Evolutionary conservation across 2,329 filamentous ascomycete genomes (phyloP), one percentile per base, ranked within the genome.

Genomic region (Trichoderma simmonsii): DNA sequence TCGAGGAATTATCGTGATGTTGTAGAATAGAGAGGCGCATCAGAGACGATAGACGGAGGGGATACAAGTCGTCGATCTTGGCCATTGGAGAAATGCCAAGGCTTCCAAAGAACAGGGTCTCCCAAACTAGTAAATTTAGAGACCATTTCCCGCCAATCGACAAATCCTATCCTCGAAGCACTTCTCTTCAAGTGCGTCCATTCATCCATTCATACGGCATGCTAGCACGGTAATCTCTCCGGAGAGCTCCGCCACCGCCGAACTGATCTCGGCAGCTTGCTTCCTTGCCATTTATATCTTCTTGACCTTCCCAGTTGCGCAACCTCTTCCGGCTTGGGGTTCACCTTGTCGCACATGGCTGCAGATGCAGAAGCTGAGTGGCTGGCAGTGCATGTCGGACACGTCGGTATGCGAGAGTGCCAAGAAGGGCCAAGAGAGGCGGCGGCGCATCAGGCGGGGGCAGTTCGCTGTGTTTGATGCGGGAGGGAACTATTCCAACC

Each of bases 271-370:
- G n/a, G n/a, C n/a, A n/a, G n/a, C n/a, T n/a, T n/a, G n/a, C n/a
- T n/a, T n/a, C n/a, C n/a, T n/a, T n/a, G n/a, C n/a, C n/a, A 60
- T 30, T 8, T 21, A 32, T 34, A 14, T 2, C 7, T 21, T 4
- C 18, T 28, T 8, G 30, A 67, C 51, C 64, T 67, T 67, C 48
- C 51, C 32, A 43, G 32, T 57, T 67, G 28, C 24, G 64, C 64
- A 59, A 21, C 15, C 21, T 39, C 21, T 36, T 24, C 32, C 48
- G 14, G 12, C 26, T n/a, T 48, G 24, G n/a, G 28, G n/a, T 7
- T 24, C n/a, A 39, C 28, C 39, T 21, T 21, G 11, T 66, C 7
- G 51, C 32, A 36, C 51, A 57, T 67, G 32, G 64, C 51, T 26
- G 18, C 32, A 30, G 24, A 21, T 28, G 7, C 34, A 56, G 30